These are phyloP conservation scores for Penicillium roqueforti DNA, from an alignment of 495 filamentous ascomycete species.

Conservation along the genomic window DNA sequence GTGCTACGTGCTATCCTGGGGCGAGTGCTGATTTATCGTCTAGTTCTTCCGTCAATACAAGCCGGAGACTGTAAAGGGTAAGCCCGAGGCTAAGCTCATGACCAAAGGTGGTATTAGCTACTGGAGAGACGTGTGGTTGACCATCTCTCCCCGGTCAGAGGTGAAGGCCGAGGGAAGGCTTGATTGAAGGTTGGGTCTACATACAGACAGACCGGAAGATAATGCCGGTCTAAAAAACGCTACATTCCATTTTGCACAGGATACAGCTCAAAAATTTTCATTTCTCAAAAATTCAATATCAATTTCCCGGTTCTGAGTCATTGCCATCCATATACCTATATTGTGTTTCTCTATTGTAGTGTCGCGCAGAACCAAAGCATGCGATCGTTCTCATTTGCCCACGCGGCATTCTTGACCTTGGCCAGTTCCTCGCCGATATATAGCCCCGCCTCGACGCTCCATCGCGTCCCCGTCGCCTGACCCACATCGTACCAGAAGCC, in stretches of 20 bases:
- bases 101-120: conserved; percentile 48
- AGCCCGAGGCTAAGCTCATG: conserved; percentile 35
- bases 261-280: no score
- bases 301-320: no score
- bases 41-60: conserved; percentile 40
- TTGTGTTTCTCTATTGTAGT: no score
- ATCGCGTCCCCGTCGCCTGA: no score
- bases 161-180: background rate
- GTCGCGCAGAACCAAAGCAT: no score
- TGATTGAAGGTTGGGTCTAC: background rate
- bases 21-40: conserved; percentile 4
- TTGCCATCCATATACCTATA: no score
- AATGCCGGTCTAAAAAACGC: background rate
- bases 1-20: background rate
- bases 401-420: no score
- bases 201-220: background rate
- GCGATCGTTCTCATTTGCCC: no score
- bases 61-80: conserved; percentile 27
- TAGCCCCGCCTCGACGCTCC: no score
- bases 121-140: conserved; percentile 47
- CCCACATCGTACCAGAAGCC: no score
- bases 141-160: conserved; percentile 30
- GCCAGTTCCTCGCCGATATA: no score
- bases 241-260: background rate
- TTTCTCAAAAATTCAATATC: no score